phyloP scores from a whole-genome alignment of 2,329 filamentous ascomycete species.

The Penicillium sp. region DNA sequence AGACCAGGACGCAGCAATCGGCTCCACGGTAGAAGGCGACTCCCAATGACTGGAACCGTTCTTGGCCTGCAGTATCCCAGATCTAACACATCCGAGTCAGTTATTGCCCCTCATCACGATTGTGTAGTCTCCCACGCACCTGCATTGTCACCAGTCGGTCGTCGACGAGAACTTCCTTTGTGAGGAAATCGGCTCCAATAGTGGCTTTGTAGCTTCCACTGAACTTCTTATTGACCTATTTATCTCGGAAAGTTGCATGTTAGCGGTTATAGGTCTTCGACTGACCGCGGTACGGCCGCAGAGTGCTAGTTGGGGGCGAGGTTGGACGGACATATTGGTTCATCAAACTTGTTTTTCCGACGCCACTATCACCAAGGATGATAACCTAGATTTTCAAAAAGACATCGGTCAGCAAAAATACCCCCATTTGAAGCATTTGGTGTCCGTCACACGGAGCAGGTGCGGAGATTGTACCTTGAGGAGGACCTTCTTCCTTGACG shows the following conservation, averaged over 20 bases:
- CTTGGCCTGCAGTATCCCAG: constrained; percentile 96
- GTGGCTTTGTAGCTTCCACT: constrained; percentile 99
- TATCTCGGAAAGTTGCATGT: constrained; percentile 7
- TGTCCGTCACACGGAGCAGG: constrained; percentile 15
- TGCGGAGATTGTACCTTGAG: constrained; percentile 65
- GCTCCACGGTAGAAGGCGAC: constrained; percentile 97
- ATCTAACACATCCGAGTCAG: constrained; percentile 57
- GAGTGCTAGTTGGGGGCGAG: constrained; percentile 2
- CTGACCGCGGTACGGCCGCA: constrained; percentile 7
- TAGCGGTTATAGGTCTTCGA: constrained; percentile 15
- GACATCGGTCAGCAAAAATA: constrained; percentile 11
- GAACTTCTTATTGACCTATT: constrained; percentile 99
- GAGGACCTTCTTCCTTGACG: constrained; percentile 84
- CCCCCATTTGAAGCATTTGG: neutral
- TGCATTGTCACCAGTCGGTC: constrained; percentile 98
- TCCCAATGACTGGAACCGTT: constrained; percentile 94
- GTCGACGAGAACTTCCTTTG: constrained; percentile 95
- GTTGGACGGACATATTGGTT: constrained; percentile 92
- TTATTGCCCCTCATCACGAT: constrained; percentile 6
- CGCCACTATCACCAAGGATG: constrained; percentile 97
- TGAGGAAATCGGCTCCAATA: constrained; percentile 97
- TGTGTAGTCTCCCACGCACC: constrained; percentile 48
- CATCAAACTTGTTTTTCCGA: constrained; percentile 99
- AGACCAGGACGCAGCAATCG: constrained; percentile 96
- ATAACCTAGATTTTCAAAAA: constrained; percentile 68